A percentile compares a stretch with the other conserved stretches of the same genome.
phyloP scores from a whole-genome alignment of 768 basidiomycete species.

The Amanita pseudoporphyria region DNA sequence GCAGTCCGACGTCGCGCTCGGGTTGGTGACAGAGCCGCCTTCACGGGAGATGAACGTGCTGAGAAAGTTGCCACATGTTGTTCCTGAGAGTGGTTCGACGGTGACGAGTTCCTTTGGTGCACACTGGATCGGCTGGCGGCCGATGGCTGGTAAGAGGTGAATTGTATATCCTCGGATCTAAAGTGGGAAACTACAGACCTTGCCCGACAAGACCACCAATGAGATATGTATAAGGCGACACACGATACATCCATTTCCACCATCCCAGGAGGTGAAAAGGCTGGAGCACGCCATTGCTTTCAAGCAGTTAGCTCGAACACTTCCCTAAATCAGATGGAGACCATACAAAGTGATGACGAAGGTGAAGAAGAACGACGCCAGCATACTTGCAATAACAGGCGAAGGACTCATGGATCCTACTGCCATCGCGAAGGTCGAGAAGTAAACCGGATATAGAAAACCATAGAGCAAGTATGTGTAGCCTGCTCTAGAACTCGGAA shows the following conservation, averaged over 20 bases:
- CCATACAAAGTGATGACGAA: slow-evolving; percentile 59
- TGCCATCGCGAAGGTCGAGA: slow-evolving; percentile 51
- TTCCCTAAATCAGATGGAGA: slow-evolving; percentile 6
- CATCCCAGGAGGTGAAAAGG: slow-evolving; percentile 51
- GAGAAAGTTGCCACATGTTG: slow-evolving; percentile 42
- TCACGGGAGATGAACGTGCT: slow-evolving; percentile 34
- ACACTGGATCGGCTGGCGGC: slow-evolving; percentile 42
- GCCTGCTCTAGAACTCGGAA: slow-evolving; percentile 40
- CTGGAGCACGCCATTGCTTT: slow-evolving; percentile 58
- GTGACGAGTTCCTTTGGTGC: slow-evolving; percentile 49
- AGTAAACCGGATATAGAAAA: slow-evolving; percentile 53
- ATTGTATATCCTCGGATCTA: slow-evolving; percentile 18
- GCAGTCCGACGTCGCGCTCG: slow-evolving; percentile 39
- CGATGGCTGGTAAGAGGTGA: slow-evolving; percentile 35
- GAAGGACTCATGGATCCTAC: slow-evolving; percentile 54
- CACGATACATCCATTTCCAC: slow-evolving; percentile 66
- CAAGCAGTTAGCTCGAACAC: neutral
- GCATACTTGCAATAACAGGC: slow-evolving; percentile 46
- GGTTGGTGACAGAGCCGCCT: slow-evolving; percentile 54
- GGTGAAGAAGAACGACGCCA: slow-evolving; percentile 50
- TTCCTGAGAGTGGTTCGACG: slow-evolving; percentile 49
- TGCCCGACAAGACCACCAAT: slow-evolving; percentile 40
- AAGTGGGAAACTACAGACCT: slow-evolving; percentile 23
- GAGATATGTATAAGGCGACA: slow-evolving; percentile 44
- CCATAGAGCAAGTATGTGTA: slow-evolving; percentile 50